phyloP scores from a whole-genome alignment of 441 rosid species.

The Breynia disticha region DNA sequence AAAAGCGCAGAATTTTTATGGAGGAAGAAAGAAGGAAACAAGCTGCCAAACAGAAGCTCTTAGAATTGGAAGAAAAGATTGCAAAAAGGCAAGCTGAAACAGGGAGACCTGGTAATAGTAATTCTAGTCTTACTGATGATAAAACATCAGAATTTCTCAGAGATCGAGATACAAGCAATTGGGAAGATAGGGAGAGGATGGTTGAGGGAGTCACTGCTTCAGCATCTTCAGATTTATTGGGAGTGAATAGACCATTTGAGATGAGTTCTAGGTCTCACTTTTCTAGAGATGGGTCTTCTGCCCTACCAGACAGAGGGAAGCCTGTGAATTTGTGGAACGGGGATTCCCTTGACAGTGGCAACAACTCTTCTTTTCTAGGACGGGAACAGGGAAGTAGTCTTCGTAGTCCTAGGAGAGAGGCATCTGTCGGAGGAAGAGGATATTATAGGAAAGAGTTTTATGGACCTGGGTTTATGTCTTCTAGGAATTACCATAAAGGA shows the following conservation, averaged over 20 bases:
- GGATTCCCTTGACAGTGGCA: constrained; percentile 57
- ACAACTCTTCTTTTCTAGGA: constrained; percentile 33
- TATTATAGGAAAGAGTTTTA: constrained; percentile 50
- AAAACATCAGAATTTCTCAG: constrained; percentile 29
- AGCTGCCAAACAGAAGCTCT: constrained; percentile 88
- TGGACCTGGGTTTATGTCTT: constrained; percentile 44
- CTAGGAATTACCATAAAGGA: constrained; percentile 39
- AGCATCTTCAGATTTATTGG: constrained; percentile 58
- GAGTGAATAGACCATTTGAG: constrained; percentile 47
- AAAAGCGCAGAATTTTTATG: constrained; percentile 55
- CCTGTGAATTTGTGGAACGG: constrained; percentile 55
- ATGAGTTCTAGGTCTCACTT: constrained; percentile 35
- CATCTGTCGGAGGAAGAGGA: constrained; percentile 34
- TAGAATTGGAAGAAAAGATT: constrained; percentile 87
- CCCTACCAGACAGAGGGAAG: constrained; percentile 49
- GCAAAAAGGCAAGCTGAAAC: constrained; percentile 75
- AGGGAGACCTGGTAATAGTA: constrained; percentile 32
- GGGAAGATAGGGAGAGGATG: constrained; percentile 91
- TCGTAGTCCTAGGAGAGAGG: constrained; percentile 47
- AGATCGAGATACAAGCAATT: constrained; percentile 56
- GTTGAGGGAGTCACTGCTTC: constrained; percentile 82
- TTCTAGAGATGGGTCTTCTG: constrained; percentile 48
- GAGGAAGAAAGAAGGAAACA: constrained; percentile 97
- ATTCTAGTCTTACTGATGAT: constrained; percentile 42
- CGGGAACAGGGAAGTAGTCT: constrained; percentile 40